Conservation (phyloP, 805 yeast genomes). For the Ogataea methanolica region DNA sequence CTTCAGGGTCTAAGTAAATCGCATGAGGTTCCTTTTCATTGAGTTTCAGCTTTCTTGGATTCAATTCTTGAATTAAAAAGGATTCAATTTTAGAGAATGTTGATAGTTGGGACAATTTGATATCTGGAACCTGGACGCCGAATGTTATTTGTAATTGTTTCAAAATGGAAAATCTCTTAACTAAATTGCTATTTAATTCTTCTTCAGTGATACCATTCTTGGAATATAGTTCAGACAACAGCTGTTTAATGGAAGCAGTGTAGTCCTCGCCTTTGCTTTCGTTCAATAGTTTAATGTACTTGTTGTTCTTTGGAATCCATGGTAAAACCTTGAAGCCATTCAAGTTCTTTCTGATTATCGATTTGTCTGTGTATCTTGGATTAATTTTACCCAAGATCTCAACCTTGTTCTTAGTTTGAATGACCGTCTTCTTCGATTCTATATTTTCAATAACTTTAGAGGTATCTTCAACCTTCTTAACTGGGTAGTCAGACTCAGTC, state of each 20-base stretch:
- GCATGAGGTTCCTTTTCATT: slow-evolving; percentile 71
- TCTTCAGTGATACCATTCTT: neutral
- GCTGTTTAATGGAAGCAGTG: slow-evolving; percentile 9
- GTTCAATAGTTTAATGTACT: slow-evolving; percentile 8
- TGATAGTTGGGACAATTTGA: slow-evolving; percentile 37
- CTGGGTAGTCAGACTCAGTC: slow-evolving; percentile 4
- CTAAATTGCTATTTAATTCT: slow-evolving; percentile 34
- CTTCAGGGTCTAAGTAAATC: slow-evolving; percentile 51
- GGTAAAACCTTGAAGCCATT: slow-evolving; percentile 26
- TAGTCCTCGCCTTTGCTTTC: slow-evolving; percentile 3
- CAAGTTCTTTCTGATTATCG: slow-evolving; percentile 17
- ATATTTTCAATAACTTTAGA: slow-evolving; percentile 27
- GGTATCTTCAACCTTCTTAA: slow-evolving; percentile 19
- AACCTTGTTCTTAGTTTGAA: slow-evolving; percentile 14
- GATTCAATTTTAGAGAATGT: slow-evolving; percentile 34
- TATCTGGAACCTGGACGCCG: slow-evolving; percentile 52
- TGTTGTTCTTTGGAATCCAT: slow-evolving; percentile 29
- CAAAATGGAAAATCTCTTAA: slow-evolving; percentile 42
- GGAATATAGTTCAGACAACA: slow-evolving; percentile 7
- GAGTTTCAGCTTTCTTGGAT: slow-evolving; percentile 36
- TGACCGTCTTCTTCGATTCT: slow-evolving; percentile 17
- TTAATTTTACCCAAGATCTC: slow-evolving; percentile 29
- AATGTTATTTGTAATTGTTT: slow-evolving; percentile 45
- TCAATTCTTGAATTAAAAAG: slow-evolving; percentile 33
- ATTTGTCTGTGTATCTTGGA: slow-evolving; percentile 21